Evolutionary conservation across 495 filamentous ascomycete species (phyloP).

Genomic region (Talaromyces liani): DNA sequence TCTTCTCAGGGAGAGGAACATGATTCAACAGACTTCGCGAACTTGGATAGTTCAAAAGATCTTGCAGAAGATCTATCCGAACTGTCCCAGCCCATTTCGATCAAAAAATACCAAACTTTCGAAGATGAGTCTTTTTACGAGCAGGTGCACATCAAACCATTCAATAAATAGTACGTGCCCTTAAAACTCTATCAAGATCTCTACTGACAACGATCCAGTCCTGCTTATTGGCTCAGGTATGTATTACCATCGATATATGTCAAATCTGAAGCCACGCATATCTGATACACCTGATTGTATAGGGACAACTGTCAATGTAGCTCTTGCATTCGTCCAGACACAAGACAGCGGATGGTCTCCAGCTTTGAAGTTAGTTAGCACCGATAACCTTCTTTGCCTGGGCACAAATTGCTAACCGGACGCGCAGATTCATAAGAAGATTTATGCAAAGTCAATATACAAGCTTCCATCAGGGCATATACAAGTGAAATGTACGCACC

Average conservation of each 20-base stretch:
- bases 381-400: slow-evolving; percentile 12
- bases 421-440: slow-evolving; percentile 43
- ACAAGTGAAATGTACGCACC: slow-evolving; percentile 21
- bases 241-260: not conserved
- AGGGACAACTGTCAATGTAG: slow-evolving; percentile 80
- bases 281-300: not conserved
- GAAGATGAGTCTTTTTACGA: not conserved
- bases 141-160: not conserved
- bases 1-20: not conserved
- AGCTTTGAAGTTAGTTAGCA: slow-evolving; percentile 53
- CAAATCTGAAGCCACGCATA: not conserved
- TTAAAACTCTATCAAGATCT: not conserved
- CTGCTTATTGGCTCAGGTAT: slow-evolving; percentile 9
- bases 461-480: slow-evolving; percentile 18
- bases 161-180: not conserved
- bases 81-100: not conserved
- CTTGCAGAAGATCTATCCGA: not conserved
- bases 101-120: not conserved
- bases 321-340: slow-evolving; percentile 67
- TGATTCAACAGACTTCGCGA: not conserved
- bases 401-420: slow-evolving; percentile 8
- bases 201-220: not conserved
- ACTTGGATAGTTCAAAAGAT: not conserved
- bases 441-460: slow-evolving; percentile 27
- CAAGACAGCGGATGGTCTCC: slow-evolving; percentile 64